Evolutionary conservation across 208 protist genomes (phyloP).

Genomic region (Trypanosomatidae sp.): DNA sequence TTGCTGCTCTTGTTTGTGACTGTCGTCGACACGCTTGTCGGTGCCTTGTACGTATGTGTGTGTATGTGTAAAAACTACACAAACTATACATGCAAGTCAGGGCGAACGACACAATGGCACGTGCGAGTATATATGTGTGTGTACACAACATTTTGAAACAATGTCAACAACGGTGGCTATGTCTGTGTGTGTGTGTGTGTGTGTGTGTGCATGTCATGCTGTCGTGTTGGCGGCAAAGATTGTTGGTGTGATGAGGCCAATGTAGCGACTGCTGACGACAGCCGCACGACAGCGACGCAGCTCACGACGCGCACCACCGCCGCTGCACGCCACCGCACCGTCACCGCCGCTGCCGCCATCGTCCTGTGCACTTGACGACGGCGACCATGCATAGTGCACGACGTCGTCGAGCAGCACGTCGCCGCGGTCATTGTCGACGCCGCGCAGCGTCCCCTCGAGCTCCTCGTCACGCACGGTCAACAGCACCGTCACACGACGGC

Average conservation of each 20-base stretch:
- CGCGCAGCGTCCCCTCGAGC: conserved; percentile 44
- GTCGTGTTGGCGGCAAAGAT: conserved; percentile 12
- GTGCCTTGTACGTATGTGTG: background rate
- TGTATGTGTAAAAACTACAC: background rate
- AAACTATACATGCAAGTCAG: background rate
- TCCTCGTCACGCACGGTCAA: conserved; percentile 37
- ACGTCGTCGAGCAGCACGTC: conserved; percentile 63
- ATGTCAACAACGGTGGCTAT: background rate
- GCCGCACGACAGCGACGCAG: conserved; percentile 23
- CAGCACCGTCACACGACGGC: conserved; percentile 57
- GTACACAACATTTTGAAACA: too few relatives aligned
- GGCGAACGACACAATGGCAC: background rate
- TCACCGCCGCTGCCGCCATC: background rate
- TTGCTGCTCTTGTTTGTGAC: too few relatives aligned
- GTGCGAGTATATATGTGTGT: background rate
- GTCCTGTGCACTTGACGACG: background rate
- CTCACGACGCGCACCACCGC: conserved; percentile 23
- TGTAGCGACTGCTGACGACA: conserved; percentile 62
- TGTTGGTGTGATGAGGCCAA: conserved; percentile 52
- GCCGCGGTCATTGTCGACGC: conserved; percentile 52
- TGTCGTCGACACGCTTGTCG: too few relatives aligned
- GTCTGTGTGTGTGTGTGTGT: background rate
- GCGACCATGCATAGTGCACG: conserved; percentile 30
- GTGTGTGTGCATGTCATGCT: background rate
- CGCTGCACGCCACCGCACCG: conserved; percentile 1